Evolutionary conservation across 768 basidiomycete species (phyloP).

Genomic region (Leccinum rimulosum): DNA sequence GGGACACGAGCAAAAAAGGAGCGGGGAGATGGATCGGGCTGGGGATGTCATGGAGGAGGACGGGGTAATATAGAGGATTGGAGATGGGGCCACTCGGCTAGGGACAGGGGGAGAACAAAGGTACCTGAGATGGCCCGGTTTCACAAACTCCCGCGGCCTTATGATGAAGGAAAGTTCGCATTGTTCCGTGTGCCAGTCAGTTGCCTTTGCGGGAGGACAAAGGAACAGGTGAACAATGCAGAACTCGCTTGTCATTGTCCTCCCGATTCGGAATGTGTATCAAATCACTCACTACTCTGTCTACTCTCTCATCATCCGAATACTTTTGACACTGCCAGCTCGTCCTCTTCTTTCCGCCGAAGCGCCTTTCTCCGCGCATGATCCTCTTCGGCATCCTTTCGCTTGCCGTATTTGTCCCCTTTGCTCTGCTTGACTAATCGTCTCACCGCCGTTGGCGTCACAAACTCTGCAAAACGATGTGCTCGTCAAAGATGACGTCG

Average conservation of each 20-base stretch:
- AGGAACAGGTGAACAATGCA: constrained; percentile 32
- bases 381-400: constrained; percentile 79
- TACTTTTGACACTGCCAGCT: constrained; percentile 81
- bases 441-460: constrained; percentile 82
- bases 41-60: neutral
- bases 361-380: constrained; percentile 58
- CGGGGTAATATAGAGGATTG: constrained; percentile 26
- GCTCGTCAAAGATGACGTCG: constrained; percentile 1
- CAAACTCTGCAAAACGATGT: constrained; percentile 62
- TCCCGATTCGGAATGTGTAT: neutral
- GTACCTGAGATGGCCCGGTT: constrained; percentile 1
- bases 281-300: neutral
- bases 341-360: constrained; percentile 68
- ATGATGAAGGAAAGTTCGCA: neutral
- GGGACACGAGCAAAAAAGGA: neutral
- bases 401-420: constrained; percentile 76
- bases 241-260: constrained; percentile 26
- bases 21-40: constrained; percentile 15
- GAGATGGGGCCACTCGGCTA: constrained; percentile 27
- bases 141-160: neutral
- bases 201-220: constrained; percentile 33
- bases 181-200: constrained; percentile 25
- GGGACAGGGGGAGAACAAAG: constrained; percentile 31
- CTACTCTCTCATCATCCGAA: constrained; percentile 71
- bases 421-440: constrained; percentile 65